Conservation (phyloP, 176 grass and related monocot species). For the Cocos nucifera region DNA sequence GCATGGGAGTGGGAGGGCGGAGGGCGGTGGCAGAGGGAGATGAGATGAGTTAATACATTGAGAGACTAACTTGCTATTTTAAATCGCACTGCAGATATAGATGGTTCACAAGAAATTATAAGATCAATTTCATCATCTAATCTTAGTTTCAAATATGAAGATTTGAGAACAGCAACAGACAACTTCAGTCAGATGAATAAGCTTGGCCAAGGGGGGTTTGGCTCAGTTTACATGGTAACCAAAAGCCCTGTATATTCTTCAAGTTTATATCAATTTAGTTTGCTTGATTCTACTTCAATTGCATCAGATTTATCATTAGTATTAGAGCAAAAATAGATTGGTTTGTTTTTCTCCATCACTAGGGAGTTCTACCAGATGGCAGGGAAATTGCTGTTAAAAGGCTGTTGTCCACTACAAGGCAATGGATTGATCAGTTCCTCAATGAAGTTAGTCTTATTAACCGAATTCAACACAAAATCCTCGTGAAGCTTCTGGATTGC, state of each 20-base stretch:
- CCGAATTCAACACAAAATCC: conserved; percentile 82
- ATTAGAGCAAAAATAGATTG: no score
- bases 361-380: conserved; percentile 63
- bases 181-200: conserved; percentile 68
- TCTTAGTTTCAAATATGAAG: conserved; percentile 50
- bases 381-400: conserved; percentile 77
- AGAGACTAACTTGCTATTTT: not conserved
- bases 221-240: conserved; percentile 69
- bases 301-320: no score
- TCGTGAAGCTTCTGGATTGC: conserved; percentile 71
- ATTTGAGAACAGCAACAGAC: conserved; percentile 49
- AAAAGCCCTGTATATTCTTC: not conserved
- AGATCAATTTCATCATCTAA: conserved; percentile 51
- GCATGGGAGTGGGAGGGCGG: no score
- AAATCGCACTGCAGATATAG: conserved; percentile 31
- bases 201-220: conserved; percentile 70
- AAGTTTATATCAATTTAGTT: no score
- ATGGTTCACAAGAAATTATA: conserved; percentile 41
- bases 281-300: no score
- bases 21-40: no score
- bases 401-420: conserved; percentile 52
- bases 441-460: conserved; percentile 67
- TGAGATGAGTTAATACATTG: not conserved
- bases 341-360: not conserved
- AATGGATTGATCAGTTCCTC: conserved; percentile 69